Conservation (phyloP, 345 rosid genomes). For the Eucalyptus decipiens region DNA sequence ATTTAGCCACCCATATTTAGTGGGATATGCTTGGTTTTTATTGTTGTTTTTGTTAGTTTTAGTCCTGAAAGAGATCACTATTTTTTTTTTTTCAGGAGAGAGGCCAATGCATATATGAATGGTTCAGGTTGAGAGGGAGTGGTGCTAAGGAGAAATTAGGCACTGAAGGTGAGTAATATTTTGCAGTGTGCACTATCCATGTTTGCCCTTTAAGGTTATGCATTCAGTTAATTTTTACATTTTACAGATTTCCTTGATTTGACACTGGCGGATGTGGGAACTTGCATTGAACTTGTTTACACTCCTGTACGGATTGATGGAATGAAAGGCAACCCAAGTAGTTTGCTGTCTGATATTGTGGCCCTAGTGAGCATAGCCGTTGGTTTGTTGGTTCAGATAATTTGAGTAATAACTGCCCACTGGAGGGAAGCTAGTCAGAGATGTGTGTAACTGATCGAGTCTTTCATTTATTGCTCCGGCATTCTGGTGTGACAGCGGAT, state of each 20-base stretch:
- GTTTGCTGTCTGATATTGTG: conserved; percentile 45
- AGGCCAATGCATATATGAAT: conserved; percentile 70
- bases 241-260: conserved; percentile 71
- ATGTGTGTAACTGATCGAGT: neutral
- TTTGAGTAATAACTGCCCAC: neutral
- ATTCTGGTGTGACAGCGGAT: conserved; percentile 43
- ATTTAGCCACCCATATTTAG: neutral
- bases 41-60: neutral
- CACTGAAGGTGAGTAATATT: conserved; percentile 43
- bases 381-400: neutral
- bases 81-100: conserved; percentile 35
- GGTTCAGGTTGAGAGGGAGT: conserved; percentile 69
- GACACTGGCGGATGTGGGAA: conserved; percentile 73
- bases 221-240: neutral
- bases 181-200: neutral
- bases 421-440: neutral
- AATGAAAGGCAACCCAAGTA: conserved; percentile 49
- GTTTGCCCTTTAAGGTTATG: neutral
- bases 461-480: neutral
- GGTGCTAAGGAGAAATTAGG: conserved; percentile 56
- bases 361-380: conserved; percentile 49
- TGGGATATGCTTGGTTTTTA: neutral
- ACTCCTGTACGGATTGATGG: conserved; percentile 91
- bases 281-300: conserved; percentile 65
- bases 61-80: neutral